Evolutionary conservation across 2,329 filamentous ascomycete species (phyloP).

Genomic region (Aspergillus fischeri): DNA sequence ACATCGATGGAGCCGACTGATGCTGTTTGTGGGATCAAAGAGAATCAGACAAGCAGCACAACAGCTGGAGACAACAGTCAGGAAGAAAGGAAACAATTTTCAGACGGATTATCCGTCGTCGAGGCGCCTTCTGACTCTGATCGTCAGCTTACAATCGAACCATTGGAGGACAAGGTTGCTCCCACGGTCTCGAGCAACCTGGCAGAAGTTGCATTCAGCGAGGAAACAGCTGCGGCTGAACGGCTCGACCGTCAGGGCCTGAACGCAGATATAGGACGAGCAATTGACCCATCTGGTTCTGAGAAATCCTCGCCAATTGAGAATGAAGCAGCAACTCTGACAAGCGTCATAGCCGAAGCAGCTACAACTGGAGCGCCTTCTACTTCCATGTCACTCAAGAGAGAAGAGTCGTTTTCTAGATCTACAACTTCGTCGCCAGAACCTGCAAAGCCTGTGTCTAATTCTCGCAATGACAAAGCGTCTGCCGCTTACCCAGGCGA

Average conservation of each 20-base stretch:
- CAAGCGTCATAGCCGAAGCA: not conserved
- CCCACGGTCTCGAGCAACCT: not conserved
- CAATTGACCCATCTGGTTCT: not conserved
- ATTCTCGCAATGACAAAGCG: slow-evolving; percentile 1
- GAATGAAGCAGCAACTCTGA: not conserved
- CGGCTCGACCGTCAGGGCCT: not conserved
- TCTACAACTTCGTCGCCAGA: not conserved
- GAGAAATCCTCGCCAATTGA: not conserved
- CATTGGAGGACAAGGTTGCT: not conserved
- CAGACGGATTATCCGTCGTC: not conserved
- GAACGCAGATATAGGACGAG: not conserved
- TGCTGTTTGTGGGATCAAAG: not conserved
- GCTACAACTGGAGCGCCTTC: not conserved
- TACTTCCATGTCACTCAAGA: not conserved
- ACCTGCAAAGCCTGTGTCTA: not conserved
- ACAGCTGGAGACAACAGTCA: not conserved
- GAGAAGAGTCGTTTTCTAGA: not conserved
- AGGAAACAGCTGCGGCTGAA: not conserved
- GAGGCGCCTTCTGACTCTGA: not conserved
- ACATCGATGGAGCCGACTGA: not conserved
- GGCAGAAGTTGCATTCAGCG: not conserved
- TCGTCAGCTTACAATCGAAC: not conserved
- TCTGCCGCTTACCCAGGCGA: not conserved
- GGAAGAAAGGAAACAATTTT: not conserved
- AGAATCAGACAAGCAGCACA: not conserved